Evolutionary conservation across 768 basidiomycete genomes (phyloP), one percentile per base, ranked within the genome.

Genomic region (Dentipellis fragilis): DNA sequence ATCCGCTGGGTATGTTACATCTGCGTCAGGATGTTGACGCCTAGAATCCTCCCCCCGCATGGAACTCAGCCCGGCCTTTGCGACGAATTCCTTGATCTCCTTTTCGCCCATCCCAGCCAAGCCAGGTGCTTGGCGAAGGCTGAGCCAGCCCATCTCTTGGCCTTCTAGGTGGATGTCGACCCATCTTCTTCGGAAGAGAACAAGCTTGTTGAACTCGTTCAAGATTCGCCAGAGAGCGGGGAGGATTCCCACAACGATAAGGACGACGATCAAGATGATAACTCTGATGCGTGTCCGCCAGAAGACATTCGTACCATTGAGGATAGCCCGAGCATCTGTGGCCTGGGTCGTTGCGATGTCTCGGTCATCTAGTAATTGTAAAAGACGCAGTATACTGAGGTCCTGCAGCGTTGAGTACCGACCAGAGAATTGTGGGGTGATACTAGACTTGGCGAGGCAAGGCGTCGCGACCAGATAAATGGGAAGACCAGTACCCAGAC

Each of bases 141-240:
- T 81, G 42, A 90, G 69, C 83, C 87, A 90, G 6, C 81, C 89
- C 71, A 93, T 75, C 62, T 91, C 88, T 57, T 82, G 73, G 2
- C 80, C 80, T 58, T 78, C 79, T 63, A 89, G 88, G 52, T 77
- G 78, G 1, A 81, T 69, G 34, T 80, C 72, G 16, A 81, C 64
- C 82, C 89, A 91, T 29, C 77, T 73, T 45, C 71, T 68, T 49
- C 83, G 75, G 63, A 78, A 83, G 8, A 69, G 74, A 3, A 79
- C 74, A 3, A 87, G 67, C 14, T 64, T 69, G 62, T 76, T 79
- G 63, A 87, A 84, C 66, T 89, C 85, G 59, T 71, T 72, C 49
- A 87, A 63, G 21, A 91, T 77, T 62, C 81, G 80, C 67, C 75
- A 78, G 37, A 90, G 64, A 0, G 83, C 80, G 1, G 89, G 88